A percentile compares a stretch with the other conserved stretches of the same genome.
Evolutionary conservation across 441 rosid genomes (phyloP).

Genomic region (Corymbia calophylla): DNA sequence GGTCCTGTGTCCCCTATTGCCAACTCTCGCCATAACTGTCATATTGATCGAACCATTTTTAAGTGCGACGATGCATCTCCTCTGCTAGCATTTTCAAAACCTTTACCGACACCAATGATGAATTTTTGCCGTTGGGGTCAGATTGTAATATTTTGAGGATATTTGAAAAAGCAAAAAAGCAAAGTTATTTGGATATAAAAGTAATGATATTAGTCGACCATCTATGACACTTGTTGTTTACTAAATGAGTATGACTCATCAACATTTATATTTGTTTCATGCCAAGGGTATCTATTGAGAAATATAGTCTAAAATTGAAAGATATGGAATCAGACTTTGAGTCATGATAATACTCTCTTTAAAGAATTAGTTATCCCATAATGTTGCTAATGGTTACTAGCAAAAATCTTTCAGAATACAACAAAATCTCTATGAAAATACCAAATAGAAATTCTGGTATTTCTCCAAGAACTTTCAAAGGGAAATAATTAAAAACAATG

Average conservation of each 20-base stretch:
- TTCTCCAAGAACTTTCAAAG: too few relatives aligned
- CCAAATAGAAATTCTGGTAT: too few relatives aligned
- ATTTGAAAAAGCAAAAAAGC: background rate
- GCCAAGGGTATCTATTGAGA: background rate
- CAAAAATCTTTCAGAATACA: too few relatives aligned
- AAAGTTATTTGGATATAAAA: background rate
- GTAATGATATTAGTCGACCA: background rate
- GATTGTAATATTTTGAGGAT: background rate
- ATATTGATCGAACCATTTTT: rapidly evolving
- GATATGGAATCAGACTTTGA: too few relatives aligned
- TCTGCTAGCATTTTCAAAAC: background rate
- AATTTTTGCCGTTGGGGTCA: background rate
- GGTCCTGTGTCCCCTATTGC: background rate
- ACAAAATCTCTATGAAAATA: too few relatives aligned
- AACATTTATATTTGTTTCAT: background rate
- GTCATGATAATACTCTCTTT: too few relatives aligned
- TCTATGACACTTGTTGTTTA: background rate
- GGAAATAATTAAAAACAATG: too few relatives aligned
- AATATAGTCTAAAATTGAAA: too few relatives aligned
- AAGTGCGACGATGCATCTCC: background rate
- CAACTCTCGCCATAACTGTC: background rate
- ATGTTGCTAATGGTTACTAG: too few relatives aligned
- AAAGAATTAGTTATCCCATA: too few relatives aligned
- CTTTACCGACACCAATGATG: rapidly evolving
- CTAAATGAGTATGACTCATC: background rate